phyloP scores from a whole-genome alignment of 306 rosid genomes.

The Cicer pinnatifidum region DNA sequence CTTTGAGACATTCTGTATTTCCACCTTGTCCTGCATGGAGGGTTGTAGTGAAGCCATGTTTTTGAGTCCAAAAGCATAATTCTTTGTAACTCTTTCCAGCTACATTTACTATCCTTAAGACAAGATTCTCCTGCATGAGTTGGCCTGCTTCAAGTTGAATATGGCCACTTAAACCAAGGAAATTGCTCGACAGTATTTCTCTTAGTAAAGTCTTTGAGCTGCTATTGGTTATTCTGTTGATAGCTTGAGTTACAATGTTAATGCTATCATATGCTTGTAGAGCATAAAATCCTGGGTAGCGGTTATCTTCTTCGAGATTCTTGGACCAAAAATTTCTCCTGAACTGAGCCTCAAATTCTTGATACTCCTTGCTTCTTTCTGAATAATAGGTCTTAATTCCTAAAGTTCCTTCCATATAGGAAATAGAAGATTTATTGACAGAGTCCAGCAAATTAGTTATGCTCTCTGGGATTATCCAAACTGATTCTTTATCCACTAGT shows the following conservation, averaged over 20 bases:
- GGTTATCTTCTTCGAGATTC: constrained; percentile 53
- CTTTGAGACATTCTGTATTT: constrained; percentile 39
- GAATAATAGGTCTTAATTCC: constrained; percentile 66
- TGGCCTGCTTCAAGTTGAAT: constrained; percentile 54
- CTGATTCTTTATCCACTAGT: constrained; percentile 62
- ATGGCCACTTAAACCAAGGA: constrained; percentile 63
- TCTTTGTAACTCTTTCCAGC: constrained; percentile 54
- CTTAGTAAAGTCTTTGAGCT: constrained; percentile 20
- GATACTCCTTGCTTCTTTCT: constrained; percentile 42
- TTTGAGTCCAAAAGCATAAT: constrained; percentile 60
- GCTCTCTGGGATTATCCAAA: constrained; percentile 69
- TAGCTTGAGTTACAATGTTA: constrained; percentile 51
- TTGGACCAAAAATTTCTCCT: constrained; percentile 39
- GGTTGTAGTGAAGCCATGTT: constrained; percentile 45
- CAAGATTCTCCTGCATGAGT: constrained; percentile 45
- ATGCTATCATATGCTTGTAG: constrained; percentile 70
- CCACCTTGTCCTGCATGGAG: constrained; percentile 28
- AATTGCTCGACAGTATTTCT: constrained; percentile 45
- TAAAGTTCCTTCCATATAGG: constrained; percentile 63
- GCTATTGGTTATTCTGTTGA: constrained; percentile 37
- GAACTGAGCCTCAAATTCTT: constrained; percentile 50
- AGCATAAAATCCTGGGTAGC: constrained; percentile 64
- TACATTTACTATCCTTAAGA: constrained; percentile 61
- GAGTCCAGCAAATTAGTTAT: constrained; percentile 55
- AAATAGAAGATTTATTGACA: constrained; percentile 44